These are phyloP conservation scores for Kokia cookei DNA, from an alignment of 441 rosid genomes.

Conservation along the genomic window DNA sequence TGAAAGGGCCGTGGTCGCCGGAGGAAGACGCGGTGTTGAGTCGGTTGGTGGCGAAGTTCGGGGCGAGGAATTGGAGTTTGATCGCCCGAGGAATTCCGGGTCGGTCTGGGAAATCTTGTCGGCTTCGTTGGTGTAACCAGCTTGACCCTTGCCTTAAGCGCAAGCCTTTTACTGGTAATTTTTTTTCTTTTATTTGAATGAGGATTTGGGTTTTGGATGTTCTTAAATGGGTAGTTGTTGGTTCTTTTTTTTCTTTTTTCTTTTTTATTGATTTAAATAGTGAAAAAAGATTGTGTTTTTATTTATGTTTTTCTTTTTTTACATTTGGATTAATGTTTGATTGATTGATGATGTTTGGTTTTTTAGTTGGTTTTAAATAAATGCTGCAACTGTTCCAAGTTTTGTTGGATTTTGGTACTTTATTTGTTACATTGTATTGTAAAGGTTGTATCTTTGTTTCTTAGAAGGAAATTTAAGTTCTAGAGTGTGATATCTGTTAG, in stretches of 20 bases:
- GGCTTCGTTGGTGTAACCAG: conserved; percentile 93
- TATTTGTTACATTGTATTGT: not conserved
- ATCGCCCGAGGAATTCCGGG: conserved; percentile 88
- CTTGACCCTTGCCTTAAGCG: conserved; percentile 86
- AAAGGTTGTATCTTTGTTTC: not conserved
- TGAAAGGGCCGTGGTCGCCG: conserved; percentile 89
- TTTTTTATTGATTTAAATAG: not conserved
- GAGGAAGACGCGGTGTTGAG: conserved; percentile 76
- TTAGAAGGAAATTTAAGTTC: not conserved
- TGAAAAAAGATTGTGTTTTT: not conserved
- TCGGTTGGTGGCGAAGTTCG: conserved; percentile 57
- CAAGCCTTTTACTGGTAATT: conserved; percentile 75
- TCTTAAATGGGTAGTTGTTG: not conserved
- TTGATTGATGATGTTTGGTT: not conserved
- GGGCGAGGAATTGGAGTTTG: conserved; percentile 91
- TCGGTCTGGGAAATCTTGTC: conserved; percentile 90
- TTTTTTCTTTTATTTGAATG: not conserved
- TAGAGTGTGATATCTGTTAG: not conserved
- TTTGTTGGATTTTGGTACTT: not conserved
- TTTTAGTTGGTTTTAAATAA: not conserved
- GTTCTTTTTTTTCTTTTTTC: not conserved
- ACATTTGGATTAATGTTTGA: not conserved
- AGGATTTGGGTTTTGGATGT: conserved; percentile 1
- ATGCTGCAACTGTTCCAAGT: not conserved
- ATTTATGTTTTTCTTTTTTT: not conserved